phyloP scores from a whole-genome alignment of 192 early-diverging fungal genomes.

The Spinellus fusiger region DNA sequence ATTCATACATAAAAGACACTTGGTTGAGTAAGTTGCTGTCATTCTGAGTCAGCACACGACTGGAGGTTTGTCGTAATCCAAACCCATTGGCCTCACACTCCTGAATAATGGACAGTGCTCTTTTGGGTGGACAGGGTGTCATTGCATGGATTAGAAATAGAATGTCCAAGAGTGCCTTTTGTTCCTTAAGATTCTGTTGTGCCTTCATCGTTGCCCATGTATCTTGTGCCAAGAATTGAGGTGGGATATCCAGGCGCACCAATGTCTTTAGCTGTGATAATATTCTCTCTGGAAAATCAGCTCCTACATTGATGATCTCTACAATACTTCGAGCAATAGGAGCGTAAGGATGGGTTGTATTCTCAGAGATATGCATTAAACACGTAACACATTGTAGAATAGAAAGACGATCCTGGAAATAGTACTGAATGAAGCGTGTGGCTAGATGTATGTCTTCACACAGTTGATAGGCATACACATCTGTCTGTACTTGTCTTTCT shows the following conservation, averaged over 20 bases:
- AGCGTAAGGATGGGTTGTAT: constrained; percentile 8
- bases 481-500: not conserved
- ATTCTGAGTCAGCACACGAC: constrained; percentile 26
- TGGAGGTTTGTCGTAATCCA: constrained; percentile 29
- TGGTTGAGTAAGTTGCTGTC: constrained; percentile 21
- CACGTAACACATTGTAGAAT: constrained; percentile 17
- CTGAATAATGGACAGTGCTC: constrained; percentile 24
- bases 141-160: constrained; percentile 22
- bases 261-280: constrained; percentile 14
- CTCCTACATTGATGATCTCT: not conserved
- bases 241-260: constrained; percentile 17
- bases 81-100: constrained; percentile 33
- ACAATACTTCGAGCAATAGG: not conserved
- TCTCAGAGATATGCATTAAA: constrained; percentile 8
- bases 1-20: constrained; percentile 25
- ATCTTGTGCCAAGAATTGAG: constrained; percentile 14
- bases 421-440: constrained; percentile 6
- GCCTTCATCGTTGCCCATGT: constrained; percentile 27
- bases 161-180: constrained; percentile 36
- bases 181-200: constrained; percentile 35
- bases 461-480: not conserved
- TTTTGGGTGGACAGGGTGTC: constrained; percentile 4
- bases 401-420: constrained; percentile 19
- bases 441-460: constrained; percentile 5
- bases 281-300: constrained; percentile 4